These are phyloP conservation scores for Prunus davidiana DNA, from an alignment of 306 rosid genomes.

Conservation along the genomic window DNA sequence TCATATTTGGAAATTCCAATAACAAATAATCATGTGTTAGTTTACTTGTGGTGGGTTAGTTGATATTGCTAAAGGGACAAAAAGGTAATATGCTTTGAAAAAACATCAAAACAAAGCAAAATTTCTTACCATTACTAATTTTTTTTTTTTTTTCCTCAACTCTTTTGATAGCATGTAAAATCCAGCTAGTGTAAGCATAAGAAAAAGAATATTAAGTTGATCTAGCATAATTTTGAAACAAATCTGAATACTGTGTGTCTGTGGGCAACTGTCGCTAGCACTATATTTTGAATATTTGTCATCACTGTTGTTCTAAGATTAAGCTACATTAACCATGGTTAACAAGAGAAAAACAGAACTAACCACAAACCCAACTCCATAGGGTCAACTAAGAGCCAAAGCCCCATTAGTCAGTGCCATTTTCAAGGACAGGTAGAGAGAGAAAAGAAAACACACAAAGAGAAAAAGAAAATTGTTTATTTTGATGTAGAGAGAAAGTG, in stretches of 20 bases:
- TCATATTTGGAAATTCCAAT: conserved; percentile 7
- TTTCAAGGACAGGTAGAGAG: conserved; percentile 21
- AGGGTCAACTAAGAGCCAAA: conserved; percentile 28
- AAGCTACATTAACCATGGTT: conserved; percentile 17
- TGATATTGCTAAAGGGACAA: neutral
- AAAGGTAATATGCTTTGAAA: neutral
- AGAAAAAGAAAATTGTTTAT: neutral
- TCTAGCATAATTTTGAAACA: no score
- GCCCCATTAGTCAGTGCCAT: conserved; percentile 25
- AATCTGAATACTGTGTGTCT: no score
- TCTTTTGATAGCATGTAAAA: no score
- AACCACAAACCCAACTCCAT: neutral
- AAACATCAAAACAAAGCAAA: neutral
- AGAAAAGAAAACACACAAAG: neutral
- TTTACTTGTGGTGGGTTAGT: conserved; percentile 7
- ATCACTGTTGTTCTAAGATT: neutral
- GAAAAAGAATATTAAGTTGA: no score
- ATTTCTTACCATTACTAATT: neutral
- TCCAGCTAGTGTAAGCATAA: no score
- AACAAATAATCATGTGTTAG: neutral
- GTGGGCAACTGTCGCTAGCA: no score
- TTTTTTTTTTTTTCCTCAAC: no score
- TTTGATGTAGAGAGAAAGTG: conserved; percentile 9
- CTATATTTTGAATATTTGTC: neutral
- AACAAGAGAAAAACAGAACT: neutral